Base-by-base conservation (phyloP, 139 green algal genomes). In the Microglena sp. region DNA sequence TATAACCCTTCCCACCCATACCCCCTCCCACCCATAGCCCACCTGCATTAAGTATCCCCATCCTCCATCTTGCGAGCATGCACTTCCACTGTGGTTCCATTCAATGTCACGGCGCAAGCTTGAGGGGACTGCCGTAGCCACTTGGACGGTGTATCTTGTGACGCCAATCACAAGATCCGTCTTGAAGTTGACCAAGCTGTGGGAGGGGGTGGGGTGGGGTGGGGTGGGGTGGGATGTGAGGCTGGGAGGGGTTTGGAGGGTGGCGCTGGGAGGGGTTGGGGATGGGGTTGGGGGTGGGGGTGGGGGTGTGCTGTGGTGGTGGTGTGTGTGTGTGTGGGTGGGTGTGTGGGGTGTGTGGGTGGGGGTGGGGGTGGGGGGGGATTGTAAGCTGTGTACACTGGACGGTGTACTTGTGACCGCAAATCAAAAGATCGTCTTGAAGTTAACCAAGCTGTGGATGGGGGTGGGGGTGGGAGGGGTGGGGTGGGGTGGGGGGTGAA, bases 41-140 rank as follows among this genome's bases (percentile, higher is more conserved):
- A 83, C 81, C 80, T 92, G 90, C 60, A 96, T 64, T 11, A 97
- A 86, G 59, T 94, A 82, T 4, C 92, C 0, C 92, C 92, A 70
- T 97, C 92, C 24, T 85, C 86, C 46, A 98, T 87, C 45, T 84
- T 87, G 56, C 91, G 84, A 30, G 82, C 85, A 28, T 85, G 77
- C 27, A 89, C 86, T 8, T 98, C 93, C 32, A 92, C 86, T 26
- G 72, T 62, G 53, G 4, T 69, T 50, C 70, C 69, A 50, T 83
- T 86, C 43, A 95, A 72, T 18, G 28, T 30, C 32, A 79, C 74
- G 0, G 35, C n/a, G n/a, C n/a, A n/a, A n/a, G n/a, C n/a, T n/a
- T n/a, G n/a, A n/a, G 26, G 33, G 45, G 40, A 50, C 40, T 50
- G 40, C 40, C 15, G 40, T 50, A 24, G 40, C 11, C 40, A 15